Conservation (phyloP, 345 rosid genomes). For the Salix purpurea region DNA sequence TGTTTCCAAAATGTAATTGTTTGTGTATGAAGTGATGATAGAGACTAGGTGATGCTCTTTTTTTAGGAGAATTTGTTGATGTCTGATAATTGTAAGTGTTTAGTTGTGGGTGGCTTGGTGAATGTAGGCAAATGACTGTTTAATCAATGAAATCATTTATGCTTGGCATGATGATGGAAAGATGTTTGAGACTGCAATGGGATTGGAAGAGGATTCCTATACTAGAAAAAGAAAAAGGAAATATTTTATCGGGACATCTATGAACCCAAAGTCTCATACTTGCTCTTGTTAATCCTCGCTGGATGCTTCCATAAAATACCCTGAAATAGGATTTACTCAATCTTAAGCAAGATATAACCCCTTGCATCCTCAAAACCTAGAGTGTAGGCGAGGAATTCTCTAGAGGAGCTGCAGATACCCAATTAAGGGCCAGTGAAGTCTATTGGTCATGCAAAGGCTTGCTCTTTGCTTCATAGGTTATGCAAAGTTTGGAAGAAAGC, state of each 20-base stretch:
- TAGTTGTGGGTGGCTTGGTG: neutral
- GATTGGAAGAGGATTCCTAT: too few species aligned
- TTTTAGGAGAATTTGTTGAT: too few species aligned
- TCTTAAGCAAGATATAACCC: neutral
- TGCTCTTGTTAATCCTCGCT: too few species aligned
- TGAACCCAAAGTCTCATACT: too few species aligned
- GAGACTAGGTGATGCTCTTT: too few species aligned
- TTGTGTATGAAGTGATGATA: neutral
- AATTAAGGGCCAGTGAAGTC: neutral
- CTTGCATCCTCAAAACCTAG: neutral
- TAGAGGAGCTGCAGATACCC: neutral
- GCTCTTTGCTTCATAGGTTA: neutral
- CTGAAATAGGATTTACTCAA: neutral
- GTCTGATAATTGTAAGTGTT: too few species aligned
- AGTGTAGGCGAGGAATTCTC: neutral
- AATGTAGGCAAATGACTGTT: too few species aligned
- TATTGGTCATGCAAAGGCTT: neutral
- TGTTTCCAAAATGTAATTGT: neutral
- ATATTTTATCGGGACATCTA: too few species aligned
- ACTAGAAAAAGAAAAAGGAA: too few species aligned
- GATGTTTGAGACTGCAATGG: too few species aligned
- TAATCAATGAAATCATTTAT: too few species aligned
- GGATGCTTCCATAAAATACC: neutral
- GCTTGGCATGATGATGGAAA: too few species aligned
- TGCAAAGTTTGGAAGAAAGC: neutral